phyloP scores from a whole-genome alignment of 2,329 filamentous ascomycete genomes.

The Orbilia oligospora region DNA sequence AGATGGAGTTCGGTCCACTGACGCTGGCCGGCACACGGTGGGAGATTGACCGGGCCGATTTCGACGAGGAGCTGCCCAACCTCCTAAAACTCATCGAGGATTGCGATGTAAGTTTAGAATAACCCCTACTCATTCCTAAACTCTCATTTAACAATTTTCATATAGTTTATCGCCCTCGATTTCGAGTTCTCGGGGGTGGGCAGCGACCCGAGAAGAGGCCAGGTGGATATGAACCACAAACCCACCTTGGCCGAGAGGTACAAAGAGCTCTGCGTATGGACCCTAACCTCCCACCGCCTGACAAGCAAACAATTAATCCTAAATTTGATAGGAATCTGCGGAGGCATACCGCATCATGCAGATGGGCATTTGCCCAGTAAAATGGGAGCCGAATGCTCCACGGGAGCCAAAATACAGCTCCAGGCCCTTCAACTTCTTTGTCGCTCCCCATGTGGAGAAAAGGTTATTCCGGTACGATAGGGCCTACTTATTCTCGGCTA shows the following conservation, averaged over 20 bases:
- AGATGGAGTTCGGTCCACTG: background rate
- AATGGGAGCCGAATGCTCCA: constrained; percentile 39
- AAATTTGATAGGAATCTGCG: constrained; percentile 56
- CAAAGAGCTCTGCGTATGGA: constrained; percentile 53
- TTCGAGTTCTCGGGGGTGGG: constrained; percentile 63
- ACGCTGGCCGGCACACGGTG: background rate
- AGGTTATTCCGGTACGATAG: constrained; percentile 37
- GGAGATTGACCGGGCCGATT: constrained; percentile 34
- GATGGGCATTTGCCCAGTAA: constrained; percentile 63
- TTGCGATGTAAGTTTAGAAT: constrained; percentile 35
- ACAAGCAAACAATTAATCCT: constrained; percentile 1
- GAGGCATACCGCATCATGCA: constrained; percentile 63
- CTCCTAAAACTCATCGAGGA: constrained; percentile 40
- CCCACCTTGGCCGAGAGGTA: constrained; percentile 63
- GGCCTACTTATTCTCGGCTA: constrained; percentile 20
- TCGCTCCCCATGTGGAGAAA: constrained; percentile 52
- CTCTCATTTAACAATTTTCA: background rate
- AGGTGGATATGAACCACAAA: constrained; percentile 52
- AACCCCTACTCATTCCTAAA: background rate
- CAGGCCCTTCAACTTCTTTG: constrained; percentile 62
- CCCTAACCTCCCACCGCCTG: background rate
- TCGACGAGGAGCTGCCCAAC: constrained; percentile 35
- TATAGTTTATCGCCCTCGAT: constrained; percentile 62
- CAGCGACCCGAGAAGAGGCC: constrained; percentile 40
- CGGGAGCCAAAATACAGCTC: constrained; percentile 45